These are phyloP conservation scores for Saccharum officinarum DNA, from an alignment of 176 grass and related monocot genomes.

Conservation along the genomic window DNA sequence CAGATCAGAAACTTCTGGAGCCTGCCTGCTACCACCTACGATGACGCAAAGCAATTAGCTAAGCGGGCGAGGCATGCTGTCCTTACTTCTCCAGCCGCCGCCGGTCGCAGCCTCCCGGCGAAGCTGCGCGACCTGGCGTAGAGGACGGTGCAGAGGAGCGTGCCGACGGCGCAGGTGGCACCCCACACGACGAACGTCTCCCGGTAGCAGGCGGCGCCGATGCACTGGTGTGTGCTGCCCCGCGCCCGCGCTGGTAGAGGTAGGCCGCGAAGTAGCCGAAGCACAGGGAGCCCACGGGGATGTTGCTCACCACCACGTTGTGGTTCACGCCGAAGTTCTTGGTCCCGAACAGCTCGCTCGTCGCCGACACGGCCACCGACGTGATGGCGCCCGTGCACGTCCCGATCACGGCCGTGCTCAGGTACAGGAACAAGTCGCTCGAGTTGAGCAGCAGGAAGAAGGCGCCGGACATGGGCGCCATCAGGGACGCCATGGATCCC, in stretches of 20 bases:
- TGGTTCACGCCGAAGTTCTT: slow-evolving; percentile 96
- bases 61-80: slow-evolving; percentile 25
- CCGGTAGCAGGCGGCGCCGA: slow-evolving; percentile 65
- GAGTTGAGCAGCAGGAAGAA: slow-evolving; percentile 86
- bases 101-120: background rate
- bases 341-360: slow-evolving; percentile 81
- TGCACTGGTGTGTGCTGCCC: slow-evolving; percentile 41
- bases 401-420: slow-evolving; percentile 74
- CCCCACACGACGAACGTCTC: slow-evolving; percentile 83
- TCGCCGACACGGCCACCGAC: slow-evolving; percentile 83
- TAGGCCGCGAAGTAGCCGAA: slow-evolving; percentile 87
- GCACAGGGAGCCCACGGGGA: slow-evolving; percentile 85
- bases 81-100: slow-evolving; percentile 40
- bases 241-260: slow-evolving; percentile 69
- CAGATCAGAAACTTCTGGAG: slow-evolving; percentile 35
- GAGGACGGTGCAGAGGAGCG: slow-evolving; percentile 67
- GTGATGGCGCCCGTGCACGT: slow-evolving; percentile 91
- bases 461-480: slow-evolving; percentile 81
- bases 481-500: slow-evolving; percentile 84
- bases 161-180: slow-evolving; percentile 54
- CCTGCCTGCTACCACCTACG: slow-evolving; percentile 21
- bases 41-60: slow-evolving; percentile 29
- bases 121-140: slow-evolving; percentile 61
- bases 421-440: slow-evolving; percentile 52
- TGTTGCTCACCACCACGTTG: slow-evolving; percentile 89